Percentiles rank a stretch among this genome's conserved stretches.
Conservation (phyloP, 169 alveolate species). For the Plasmodium fragile region DNA sequence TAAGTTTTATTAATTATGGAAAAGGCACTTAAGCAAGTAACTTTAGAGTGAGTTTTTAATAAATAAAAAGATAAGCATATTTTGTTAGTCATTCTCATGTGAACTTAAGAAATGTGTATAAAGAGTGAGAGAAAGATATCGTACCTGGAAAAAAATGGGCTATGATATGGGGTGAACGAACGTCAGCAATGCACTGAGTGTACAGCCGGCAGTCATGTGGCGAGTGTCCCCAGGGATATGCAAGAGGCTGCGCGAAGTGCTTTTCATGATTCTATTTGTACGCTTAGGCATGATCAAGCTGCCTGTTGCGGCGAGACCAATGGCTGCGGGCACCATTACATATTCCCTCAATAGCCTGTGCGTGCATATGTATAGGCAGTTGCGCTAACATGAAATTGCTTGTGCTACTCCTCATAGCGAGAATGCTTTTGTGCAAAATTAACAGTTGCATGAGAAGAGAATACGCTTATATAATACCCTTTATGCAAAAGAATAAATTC, state of each 20-base stretch:
- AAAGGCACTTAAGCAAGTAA: slow-evolving; percentile 56
- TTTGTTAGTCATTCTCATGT: neutral
- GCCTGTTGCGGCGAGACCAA: neutral
- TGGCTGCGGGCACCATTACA: neutral
- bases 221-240: neutral
- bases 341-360: neutral
- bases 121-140: neutral
- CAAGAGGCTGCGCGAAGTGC: neutral
- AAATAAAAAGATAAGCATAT: slow-evolving; percentile 20
- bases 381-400: slow-evolving; percentile 42
- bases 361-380: neutral
- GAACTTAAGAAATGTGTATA: neutral
- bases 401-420: slow-evolving; percentile 24
- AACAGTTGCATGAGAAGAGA: slow-evolving; percentile 48
- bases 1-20: slow-evolving; percentile 37
- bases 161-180: neutral
- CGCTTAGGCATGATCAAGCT: neutral
- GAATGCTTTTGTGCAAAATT: slow-evolving; percentile 64
- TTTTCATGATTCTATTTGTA: neutral
- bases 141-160: neutral
- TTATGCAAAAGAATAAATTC: slow-evolving; percentile 22
- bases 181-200: neutral
- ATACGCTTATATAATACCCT: slow-evolving; percentile 63
- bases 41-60: slow-evolving; percentile 62
- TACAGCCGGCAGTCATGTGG: neutral